Base-by-base conservation (phyloP, 805 yeast genomes). In the Teunomyces barrocoloradensis region DNA sequence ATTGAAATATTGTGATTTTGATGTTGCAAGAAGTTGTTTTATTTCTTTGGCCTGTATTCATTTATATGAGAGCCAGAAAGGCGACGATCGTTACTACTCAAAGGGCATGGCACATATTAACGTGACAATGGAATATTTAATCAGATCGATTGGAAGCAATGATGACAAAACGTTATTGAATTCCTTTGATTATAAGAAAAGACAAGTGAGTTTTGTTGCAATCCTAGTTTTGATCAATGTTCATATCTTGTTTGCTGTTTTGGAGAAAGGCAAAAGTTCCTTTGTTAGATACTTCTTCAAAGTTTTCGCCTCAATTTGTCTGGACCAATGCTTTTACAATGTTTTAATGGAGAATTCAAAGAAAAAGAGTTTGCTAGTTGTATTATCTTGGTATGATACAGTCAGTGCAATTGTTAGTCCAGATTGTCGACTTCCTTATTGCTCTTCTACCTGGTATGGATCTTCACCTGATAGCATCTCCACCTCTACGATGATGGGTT, bases 381-480 rank as follows among this genome's bases (percentile, higher is more conserved):
- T 78, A n/a, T 56, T 80, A 12, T 74, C 82, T 0, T 80, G 85
- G 85, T 80, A 76, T 57, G 85, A 80, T 52, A 80, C 84, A 0
- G 76, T 80, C 4, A 65, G 79, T 25, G 81, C 84, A 1, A 63
- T 80, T 11, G 79, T 76, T 1, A 77, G 83, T 0, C 80, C 84
- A 1, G 84, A 80, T 58, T 79, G 79, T 53, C 60, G 85, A 13
- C 55, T 78, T 27, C 84, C 85, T 0, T 78, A 65, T 47, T 78
- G 82, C 59, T 73, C 69, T 25, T 75, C 78, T 7, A 69, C 62
- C 15, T 80, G 83, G 82, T 79, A 77, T 53, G 84, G 84, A 2
- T 51, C 65, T 3, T 61, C 68, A 44, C 54, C 59, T 23, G 75
- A 71, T 47, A 55, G 57, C 9, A 67, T 75, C 4, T 78, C 83